Conservation (phyloP, 306 rosid genomes). For the Quercus rubra region DNA sequence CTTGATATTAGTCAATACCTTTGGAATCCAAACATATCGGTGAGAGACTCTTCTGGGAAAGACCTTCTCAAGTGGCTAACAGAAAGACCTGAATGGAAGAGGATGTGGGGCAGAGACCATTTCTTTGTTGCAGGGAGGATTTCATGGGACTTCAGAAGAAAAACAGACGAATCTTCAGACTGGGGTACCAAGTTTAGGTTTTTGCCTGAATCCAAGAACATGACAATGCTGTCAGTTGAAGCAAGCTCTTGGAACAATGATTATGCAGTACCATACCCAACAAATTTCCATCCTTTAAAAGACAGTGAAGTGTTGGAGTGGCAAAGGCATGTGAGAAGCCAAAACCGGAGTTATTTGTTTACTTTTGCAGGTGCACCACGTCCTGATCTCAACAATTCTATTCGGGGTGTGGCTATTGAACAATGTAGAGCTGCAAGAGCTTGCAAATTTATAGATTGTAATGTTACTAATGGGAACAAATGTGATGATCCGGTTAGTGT, state of each 20-base stretch:
- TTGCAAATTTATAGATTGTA: conserved; percentile 66
- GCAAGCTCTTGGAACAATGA: conserved; percentile 88
- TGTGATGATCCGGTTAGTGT: conserved; percentile 64
- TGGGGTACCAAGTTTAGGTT: conserved; percentile 91
- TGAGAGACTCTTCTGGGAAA: conserved; percentile 54
- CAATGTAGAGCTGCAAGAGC: conserved; percentile 48
- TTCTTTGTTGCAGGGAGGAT: conserved; percentile 81
- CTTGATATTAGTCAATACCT: conserved; percentile 75
- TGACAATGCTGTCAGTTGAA: conserved; percentile 87
- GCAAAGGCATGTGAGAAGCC: conserved; percentile 48
- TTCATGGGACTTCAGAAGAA: conserved; percentile 91
- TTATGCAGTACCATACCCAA: conserved; percentile 81
- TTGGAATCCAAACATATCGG: conserved; percentile 52
- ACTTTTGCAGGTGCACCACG: conserved; percentile 82
- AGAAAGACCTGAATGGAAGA: conserved; percentile 53
- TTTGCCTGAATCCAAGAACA: conserved; percentile 66
- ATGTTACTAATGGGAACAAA: conserved; percentile 35
- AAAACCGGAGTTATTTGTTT: conserved; percentile 46
- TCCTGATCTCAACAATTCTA: conserved; percentile 50
- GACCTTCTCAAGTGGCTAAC: conserved; percentile 55
- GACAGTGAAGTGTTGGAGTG: conserved; percentile 36
- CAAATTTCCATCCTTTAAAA: conserved; percentile 62
- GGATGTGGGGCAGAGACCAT: conserved; percentile 84
- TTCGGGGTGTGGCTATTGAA: conserved; percentile 60
- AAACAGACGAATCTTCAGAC: conserved; percentile 40